Evolutionary conservation across 257 asterid genomes (phyloP).

Genomic region (Primulina huaijiensis): DNA sequence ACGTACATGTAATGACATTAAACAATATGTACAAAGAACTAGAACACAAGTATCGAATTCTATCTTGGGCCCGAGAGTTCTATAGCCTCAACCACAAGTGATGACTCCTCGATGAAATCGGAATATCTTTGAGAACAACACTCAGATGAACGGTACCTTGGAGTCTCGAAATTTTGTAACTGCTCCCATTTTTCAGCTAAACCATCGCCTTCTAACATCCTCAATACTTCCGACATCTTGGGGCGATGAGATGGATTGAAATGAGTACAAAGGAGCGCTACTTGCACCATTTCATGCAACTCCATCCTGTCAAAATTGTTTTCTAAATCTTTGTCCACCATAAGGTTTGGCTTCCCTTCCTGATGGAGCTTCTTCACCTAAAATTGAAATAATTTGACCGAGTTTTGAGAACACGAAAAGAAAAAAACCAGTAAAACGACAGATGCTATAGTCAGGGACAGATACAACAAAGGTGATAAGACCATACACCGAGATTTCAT

Average conservation of each 20-base stretch:
- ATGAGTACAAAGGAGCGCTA: constrained; percentile 79
- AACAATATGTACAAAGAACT: not conserved
- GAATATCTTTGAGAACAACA: constrained; percentile 66
- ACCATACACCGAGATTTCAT: not conserved
- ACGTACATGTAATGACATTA: no score
- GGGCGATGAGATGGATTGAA: constrained; percentile 81
- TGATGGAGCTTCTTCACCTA: constrained; percentile 84
- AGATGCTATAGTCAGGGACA: not conserved
- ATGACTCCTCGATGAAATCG: constrained; percentile 74
- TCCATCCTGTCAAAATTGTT: constrained; percentile 57
- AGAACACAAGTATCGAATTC: constrained; percentile 20
- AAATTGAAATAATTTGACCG: not conserved
- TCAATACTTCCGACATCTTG: constrained; percentile 86
- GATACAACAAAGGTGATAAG: not conserved
- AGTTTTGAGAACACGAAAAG: not conserved
- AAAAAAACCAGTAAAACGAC: not conserved
- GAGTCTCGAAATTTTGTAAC: constrained; percentile 53
- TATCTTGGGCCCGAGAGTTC: constrained; percentile 96
- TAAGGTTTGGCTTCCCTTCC: constrained; percentile 61
- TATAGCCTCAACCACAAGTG: constrained; percentile 81
- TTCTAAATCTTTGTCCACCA: constrained; percentile 73
- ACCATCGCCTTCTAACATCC: constrained; percentile 95
- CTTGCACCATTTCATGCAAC: constrained; percentile 79
- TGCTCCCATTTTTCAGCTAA: constrained; percentile 92
- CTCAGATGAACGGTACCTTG: constrained; percentile 49